Base-by-base conservation (phyloP, 2,329 filamentous ascomycete genomes). In the Orbilia brochopaga region DNA sequence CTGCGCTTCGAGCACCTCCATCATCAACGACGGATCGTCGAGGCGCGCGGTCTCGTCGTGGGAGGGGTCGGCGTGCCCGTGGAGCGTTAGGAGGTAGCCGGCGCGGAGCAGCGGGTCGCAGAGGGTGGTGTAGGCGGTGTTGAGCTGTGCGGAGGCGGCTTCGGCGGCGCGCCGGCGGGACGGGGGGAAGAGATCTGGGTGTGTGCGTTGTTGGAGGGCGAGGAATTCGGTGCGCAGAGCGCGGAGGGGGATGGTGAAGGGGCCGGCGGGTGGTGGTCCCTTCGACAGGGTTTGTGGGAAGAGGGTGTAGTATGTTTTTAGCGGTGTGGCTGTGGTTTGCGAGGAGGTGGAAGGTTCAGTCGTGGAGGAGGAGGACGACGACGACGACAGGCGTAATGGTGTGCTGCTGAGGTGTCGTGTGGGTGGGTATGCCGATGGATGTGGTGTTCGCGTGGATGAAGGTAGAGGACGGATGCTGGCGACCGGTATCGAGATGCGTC, bases 111-210 rank as follows among this genome's bases (percentile, higher is more conserved):
- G 82, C 15, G 94, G 92, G 75, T 88, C 86, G 55, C 85, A 82
- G 0, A 99, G 85, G 1, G 92, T 96, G 77, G 87, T 88, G 83
- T 95, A 97, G 0, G 94, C 94, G 75, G 92, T 88, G 83, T 97
- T 97, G 79, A 97, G 92, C 24, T 86, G 85, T 6, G 91, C 86
- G 8, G 90, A 94, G n/a, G 88, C 82, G 0, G 87, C 89, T 79
- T 95, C 90, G 19, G 92, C 91, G 53, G 84, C 77, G 81, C 88
- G 83, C 79, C 83, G 77, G 79, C 83, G 44, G 75, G 83, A 74
- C 75, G 78, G 76, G 0, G 81, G 79, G 21, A 82, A 81, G 70
- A 88, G 82, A 79, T 94, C 90, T 0, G 90, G 90, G 79, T 94
- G 90, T 10, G 89, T 85, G 48, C 84, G 83, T 17, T 87, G 85